Conservation (phyloP, 306 rosid genomes). For the Lablab purpureus region DNA sequence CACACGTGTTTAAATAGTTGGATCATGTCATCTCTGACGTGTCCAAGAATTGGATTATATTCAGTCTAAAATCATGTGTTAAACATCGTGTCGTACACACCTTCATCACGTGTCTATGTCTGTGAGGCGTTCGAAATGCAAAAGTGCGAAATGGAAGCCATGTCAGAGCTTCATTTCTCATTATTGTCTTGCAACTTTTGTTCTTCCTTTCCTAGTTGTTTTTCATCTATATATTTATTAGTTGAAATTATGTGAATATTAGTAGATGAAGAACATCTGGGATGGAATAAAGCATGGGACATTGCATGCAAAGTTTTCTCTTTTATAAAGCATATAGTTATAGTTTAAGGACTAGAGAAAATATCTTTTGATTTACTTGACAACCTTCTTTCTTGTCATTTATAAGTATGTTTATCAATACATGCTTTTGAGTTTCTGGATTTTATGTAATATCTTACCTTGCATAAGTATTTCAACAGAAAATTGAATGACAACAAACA, state of each 20-base stretch:
- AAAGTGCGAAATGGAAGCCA: too few species aligned
- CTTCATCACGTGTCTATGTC: too few species aligned
- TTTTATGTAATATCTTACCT: conserved; percentile 25
- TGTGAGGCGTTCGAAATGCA: too few species aligned
- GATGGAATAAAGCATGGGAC: conserved; percentile 71
- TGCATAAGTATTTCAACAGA: conserved; percentile 12
- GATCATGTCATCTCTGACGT: too few species aligned
- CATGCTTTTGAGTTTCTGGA: conserved; percentile 7
- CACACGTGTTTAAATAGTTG: too few species aligned
- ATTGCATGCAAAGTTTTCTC: conserved; percentile 67
- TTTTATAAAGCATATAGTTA: conserved; percentile 70
- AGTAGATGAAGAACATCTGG: conserved; percentile 73
- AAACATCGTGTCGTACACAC: too few species aligned
- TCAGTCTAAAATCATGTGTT: too few species aligned
- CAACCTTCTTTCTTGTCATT: conserved; percentile 80
- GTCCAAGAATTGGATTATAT: too few species aligned
- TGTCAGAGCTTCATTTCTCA: too few species aligned
- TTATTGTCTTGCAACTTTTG: conserved; percentile 34
- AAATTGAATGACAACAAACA: conserved; percentile 2
- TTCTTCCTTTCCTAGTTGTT: conserved; percentile 55
- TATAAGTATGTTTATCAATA: conserved; percentile 55
- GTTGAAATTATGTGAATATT: conserved; percentile 74
- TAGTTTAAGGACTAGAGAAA: conserved; percentile 73
- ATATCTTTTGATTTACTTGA: conserved; percentile 71
- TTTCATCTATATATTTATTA: conserved; percentile 73